phyloP scores from a whole-genome alignment of 75 land plant species.

The Chamaecyparis obtusa region DNA sequence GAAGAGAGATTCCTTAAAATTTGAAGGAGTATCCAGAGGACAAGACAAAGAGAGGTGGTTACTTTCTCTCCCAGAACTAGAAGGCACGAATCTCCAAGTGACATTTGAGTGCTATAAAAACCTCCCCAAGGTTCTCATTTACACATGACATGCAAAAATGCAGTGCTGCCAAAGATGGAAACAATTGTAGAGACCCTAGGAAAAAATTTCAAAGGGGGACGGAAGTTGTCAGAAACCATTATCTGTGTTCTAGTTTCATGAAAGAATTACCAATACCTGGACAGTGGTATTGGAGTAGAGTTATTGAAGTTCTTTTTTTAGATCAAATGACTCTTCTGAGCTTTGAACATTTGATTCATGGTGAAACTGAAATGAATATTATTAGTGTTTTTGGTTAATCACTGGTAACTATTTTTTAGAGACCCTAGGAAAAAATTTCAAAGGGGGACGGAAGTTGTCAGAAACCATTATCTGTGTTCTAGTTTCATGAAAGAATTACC shows the following conservation, averaged over 20 bases:
- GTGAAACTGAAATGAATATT: neutral
- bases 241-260: neutral
- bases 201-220: neutral
- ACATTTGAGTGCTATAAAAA: neutral
- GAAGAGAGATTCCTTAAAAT: neutral
- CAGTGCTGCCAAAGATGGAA: too few relatives aligned
- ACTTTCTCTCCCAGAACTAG: neutral
- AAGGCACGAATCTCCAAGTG: neutral
- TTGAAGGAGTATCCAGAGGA: neutral
- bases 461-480: neutral
- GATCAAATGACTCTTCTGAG: neutral
- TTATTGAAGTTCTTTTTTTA: too few relatives aligned
- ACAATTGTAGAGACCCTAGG: neutral
- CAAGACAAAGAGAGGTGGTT: neutral
- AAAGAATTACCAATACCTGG: neutral
- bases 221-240: too few relatives aligned
- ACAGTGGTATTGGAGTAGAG: neutral
- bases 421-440: neutral
- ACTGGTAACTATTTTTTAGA: neutral
- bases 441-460: neutral
- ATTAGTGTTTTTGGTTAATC: too few relatives aligned
- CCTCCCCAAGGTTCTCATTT: neutral
- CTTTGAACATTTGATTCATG: neutral
- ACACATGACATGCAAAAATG: neutral
- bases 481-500: neutral